Base-by-base conservation (phyloP, 2,329 filamentous ascomycete species). In the Trichoderma sp. region DNA sequence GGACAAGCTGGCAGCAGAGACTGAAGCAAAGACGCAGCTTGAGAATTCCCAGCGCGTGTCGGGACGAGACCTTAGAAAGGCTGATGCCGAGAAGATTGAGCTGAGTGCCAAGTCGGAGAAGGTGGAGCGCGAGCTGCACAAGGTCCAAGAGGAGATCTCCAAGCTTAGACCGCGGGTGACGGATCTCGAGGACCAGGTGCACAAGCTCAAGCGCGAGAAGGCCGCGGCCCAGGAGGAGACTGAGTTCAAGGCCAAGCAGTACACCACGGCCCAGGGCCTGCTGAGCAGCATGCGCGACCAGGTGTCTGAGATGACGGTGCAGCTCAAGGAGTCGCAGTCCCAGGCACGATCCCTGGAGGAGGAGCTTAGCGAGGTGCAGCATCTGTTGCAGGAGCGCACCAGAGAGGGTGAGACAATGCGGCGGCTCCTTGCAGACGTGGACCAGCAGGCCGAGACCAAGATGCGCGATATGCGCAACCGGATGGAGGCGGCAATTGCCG, bases 321-420 rank as follows among this genome's bases (percentile, higher is more conserved):
- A 97, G 81, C 91, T 97, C 80, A 97, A 96, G 79, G 96, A 99
- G 80, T 89, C 92, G 1, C 89, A 91, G 70, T 88, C 90, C 60
- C 90, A 93, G 72, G 91, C 90, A 49, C 94, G 97, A 75, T 92
- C 90, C 69, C 83, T 98, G 0, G 95, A 97, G 76, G 96, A 99
- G 80, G 96, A 99, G 78, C 85, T 98, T 1, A 88, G 89, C 1
- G 96, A 99, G 79, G 91, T 94, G 3, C 94, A 97, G 77, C 88
- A 93, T 69, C 86, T 97, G 70, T 86, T 99, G 2, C 89, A 88
- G 64, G 96, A 99, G 79, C 90, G 96, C 30, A 95, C 93, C 4
- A 89, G 96, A 54, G 96, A 99, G 80, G 92, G 90, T 30, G 95
- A 98, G 81, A 97, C 93, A 0, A 98, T 99, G 94, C 89, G 96